Conservation (phyloP, 2,329 filamentous ascomycete species). For the Aspergillus hortae region DNA sequence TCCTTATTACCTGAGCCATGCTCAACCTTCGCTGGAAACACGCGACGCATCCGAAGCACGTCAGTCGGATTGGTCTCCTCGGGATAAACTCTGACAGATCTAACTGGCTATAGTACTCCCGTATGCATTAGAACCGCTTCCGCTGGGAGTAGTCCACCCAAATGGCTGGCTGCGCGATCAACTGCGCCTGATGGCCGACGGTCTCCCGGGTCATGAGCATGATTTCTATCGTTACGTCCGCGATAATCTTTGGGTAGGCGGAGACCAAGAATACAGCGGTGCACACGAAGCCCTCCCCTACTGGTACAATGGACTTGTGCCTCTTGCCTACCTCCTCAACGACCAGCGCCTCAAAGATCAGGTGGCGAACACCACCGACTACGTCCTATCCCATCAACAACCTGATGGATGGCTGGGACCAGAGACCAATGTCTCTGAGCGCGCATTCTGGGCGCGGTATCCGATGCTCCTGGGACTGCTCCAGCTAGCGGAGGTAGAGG, state of each 20-base stretch:
- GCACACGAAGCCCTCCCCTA: conserved; percentile 57
- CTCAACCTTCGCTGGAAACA: too few relatives aligned
- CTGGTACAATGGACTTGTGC: conserved; percentile 58
- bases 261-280: conserved; percentile 49
- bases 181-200: conserved; percentile 47
- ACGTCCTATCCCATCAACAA: conserved; percentile 49
- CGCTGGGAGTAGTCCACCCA: conserved; percentile 40
- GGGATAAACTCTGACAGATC: not conserved
- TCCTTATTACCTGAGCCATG: too few relatives aligned
- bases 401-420: conserved; percentile 58
- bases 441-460: conserved; percentile 54
- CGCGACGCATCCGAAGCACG: too few relatives aligned
- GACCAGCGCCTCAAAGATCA: conserved; percentile 51
- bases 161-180: conserved; percentile 53
- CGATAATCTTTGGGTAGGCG: conserved; percentile 52
- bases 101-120: not conserved
- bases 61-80: not conserved
- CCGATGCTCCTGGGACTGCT: conserved; percentile 51
- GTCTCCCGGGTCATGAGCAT: conserved; percentile 52
- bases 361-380: conserved; percentile 43
- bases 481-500: conserved; percentile 48
- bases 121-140: not conserved
- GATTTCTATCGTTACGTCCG: conserved; percentile 57
- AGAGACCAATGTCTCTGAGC: conserved; percentile 41
- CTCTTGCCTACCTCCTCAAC: conserved; percentile 51